Evolutionary conservation across 2,329 filamentous ascomycete genomes (phyloP).

Genomic region (Botrytis cinerea): DNA sequence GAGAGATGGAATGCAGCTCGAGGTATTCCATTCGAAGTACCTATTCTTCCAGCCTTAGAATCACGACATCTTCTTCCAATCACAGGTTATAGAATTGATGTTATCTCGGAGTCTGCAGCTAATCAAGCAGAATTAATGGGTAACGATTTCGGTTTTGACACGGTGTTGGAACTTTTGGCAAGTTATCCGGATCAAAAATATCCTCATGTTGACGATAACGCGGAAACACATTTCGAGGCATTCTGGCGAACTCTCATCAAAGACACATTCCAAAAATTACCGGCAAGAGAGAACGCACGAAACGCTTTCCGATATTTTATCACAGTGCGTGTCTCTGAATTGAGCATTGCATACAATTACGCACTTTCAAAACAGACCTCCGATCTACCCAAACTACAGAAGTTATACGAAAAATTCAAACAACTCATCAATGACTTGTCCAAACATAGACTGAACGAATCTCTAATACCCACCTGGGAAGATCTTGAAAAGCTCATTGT

Average conservation of each 20-base stretch:
- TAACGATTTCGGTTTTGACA: constrained; percentile 13
- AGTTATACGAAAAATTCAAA: background rate
- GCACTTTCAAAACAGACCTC: background rate
- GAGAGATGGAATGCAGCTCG: constrained; percentile 26
- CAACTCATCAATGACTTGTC: background rate
- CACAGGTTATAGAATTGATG: constrained; percentile 7
- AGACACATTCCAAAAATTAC: constrained; percentile 23
- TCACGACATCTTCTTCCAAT: constrained; percentile 11
- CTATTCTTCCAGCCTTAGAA: background rate
- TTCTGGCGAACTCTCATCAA: constrained; percentile 29
- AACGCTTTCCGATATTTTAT: constrained; percentile 14
- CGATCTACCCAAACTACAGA: background rate
- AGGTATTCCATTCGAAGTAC: constrained; percentile 16
- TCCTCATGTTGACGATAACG: background rate
- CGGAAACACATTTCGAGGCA: constrained; percentile 19
- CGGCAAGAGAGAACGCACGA: constrained; percentile 15
- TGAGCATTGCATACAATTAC: constrained; percentile 7
- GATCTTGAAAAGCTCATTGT: background rate
- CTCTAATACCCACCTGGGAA: background rate
- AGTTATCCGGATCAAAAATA: background rate
- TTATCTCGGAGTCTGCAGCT: background rate
- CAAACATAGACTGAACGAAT: background rate
- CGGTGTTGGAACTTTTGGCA: constrained; percentile 12
- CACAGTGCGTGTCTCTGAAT: constrained; percentile 14
- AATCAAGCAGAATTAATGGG: constrained; percentile 22